Evolutionary conservation across 371 early-diverging fungal species (phyloP).

Genomic region (Mortierella sp.): DNA sequence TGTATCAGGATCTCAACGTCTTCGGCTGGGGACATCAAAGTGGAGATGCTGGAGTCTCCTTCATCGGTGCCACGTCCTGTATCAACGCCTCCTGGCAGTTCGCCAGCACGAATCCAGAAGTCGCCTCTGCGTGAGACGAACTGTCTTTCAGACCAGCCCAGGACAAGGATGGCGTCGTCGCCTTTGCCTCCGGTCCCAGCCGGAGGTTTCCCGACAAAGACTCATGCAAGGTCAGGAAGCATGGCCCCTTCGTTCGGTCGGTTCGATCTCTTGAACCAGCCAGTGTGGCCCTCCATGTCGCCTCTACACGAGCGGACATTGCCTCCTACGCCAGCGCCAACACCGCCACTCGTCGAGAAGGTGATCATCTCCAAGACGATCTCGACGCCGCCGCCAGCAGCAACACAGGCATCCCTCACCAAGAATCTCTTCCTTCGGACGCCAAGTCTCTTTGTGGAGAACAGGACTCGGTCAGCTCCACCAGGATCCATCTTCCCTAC

Average conservation of each 20-base stretch:
- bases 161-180: neutral
- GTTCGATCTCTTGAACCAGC: neutral
- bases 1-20: constrained; percentile 36
- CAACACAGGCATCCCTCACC: neutral
- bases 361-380: neutral
- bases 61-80: neutral
- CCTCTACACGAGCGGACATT: constrained; percentile 3
- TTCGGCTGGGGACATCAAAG: constrained; percentile 22
- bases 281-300: constrained; percentile 27
- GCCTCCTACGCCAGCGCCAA: neutral
- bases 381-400: neutral
- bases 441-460: constrained; percentile 34
- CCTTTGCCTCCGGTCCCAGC: neutral
- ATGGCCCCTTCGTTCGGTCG: neutral
- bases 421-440: constrained; percentile 18
- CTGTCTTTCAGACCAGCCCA: neutral
- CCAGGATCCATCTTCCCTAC: constrained; percentile 26
- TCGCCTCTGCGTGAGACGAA: constrained; percentile 2
- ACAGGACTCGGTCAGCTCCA: constrained; percentile 25
- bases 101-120: neutral
- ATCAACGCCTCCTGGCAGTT: neutral
- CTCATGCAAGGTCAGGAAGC: neutral
- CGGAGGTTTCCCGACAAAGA: neutral
- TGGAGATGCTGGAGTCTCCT: constrained; percentile 18
- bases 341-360: neutral